These are phyloP conservation scores for Gremmenia infestans DNA, from an alignment of 2,329 filamentous ascomycete genomes.

Conservation along the genomic window DNA sequence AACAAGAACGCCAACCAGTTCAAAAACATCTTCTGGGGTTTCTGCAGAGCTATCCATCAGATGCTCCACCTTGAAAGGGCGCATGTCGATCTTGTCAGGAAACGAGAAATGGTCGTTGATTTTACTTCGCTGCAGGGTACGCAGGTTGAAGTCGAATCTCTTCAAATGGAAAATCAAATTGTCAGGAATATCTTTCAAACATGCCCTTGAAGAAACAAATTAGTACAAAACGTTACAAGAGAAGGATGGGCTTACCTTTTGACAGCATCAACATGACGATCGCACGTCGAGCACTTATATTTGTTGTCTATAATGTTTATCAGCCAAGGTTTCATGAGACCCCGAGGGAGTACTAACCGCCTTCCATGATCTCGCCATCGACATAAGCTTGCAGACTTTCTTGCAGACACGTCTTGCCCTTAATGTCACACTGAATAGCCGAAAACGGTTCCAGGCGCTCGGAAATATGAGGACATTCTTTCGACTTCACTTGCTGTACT, in stretches of 20 bases:
- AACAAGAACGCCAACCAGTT: slow-evolving; percentile 90
- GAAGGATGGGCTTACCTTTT: slow-evolving; percentile 56
- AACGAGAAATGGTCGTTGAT: slow-evolving; percentile 96
- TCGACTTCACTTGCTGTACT: slow-evolving; percentile 92
- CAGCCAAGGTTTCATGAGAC: slow-evolving; percentile 19
- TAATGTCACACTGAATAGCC: slow-evolving; percentile 93
- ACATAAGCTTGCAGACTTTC: slow-evolving; percentile 95
- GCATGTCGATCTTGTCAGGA: slow-evolving; percentile 77
- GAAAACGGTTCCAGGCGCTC: slow-evolving; percentile 87
- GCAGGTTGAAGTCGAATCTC: slow-evolving; percentile 75
- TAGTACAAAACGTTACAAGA: slow-evolving; percentile 10
- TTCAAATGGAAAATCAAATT: slow-evolving; percentile 95
- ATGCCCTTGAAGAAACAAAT: slow-evolving; percentile 52
- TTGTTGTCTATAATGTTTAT: slow-evolving; percentile 67
- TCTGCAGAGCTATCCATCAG: slow-evolving; percentile 58
- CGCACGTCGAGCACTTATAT: slow-evolving; percentile 92
- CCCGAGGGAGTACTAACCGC: slow-evolving; percentile 46
- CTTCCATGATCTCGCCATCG: slow-evolving; percentile 93
- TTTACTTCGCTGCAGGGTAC: slow-evolving; percentile 76
- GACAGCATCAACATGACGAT: slow-evolving; percentile 84
- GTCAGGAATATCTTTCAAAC: slow-evolving; percentile 86
- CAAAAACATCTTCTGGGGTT: slow-evolving; percentile 69
- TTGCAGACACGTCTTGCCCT: slow-evolving; percentile 76
- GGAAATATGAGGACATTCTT: slow-evolving; percentile 90
- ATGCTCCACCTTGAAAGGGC: slow-evolving; percentile 82